These are phyloP conservation scores for Populus euphratica DNA, from an alignment of 345 rosid species.

Conservation along the genomic window DNA sequence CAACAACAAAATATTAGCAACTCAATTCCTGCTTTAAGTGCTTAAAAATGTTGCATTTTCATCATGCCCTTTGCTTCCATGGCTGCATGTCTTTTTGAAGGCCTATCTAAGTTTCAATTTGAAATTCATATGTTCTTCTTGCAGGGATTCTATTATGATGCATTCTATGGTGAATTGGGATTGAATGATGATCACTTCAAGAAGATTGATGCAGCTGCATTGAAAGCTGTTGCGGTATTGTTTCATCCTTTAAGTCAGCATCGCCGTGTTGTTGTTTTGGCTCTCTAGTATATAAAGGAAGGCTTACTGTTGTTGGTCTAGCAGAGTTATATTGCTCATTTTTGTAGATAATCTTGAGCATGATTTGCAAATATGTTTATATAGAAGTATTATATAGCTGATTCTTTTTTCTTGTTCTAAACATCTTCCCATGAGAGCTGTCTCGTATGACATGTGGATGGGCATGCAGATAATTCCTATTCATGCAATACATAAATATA, in stretches of 20 bases:
- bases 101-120: background rate
- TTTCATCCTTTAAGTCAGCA: slow-evolving; percentile 10
- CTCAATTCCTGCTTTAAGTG: background rate
- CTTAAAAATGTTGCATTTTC: background rate
- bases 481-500: background rate
- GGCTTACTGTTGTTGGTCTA: background rate
- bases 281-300: background rate
- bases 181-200: slow-evolving; percentile 87
- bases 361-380: background rate
- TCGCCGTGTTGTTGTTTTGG: background rate
- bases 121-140: slow-evolving; percentile 5
- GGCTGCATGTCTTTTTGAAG: background rate
- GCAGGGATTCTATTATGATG: slow-evolving; percentile 99
- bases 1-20: background rate
- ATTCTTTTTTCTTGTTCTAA: background rate
- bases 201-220: slow-evolving; percentile 62
- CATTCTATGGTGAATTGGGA: slow-evolving; percentile 79
- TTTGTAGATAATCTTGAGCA: background rate
- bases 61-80: background rate
- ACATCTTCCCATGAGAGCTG: background rate
- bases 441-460: background rate
- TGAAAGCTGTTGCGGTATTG: slow-evolving; percentile 69
- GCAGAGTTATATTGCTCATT: background rate
- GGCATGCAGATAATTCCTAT: background rate
- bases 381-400: background rate